Evolutionary conservation across 2,329 filamentous ascomycete species (phyloP).

Genomic region (Dothideomycetes sp.): DNA sequence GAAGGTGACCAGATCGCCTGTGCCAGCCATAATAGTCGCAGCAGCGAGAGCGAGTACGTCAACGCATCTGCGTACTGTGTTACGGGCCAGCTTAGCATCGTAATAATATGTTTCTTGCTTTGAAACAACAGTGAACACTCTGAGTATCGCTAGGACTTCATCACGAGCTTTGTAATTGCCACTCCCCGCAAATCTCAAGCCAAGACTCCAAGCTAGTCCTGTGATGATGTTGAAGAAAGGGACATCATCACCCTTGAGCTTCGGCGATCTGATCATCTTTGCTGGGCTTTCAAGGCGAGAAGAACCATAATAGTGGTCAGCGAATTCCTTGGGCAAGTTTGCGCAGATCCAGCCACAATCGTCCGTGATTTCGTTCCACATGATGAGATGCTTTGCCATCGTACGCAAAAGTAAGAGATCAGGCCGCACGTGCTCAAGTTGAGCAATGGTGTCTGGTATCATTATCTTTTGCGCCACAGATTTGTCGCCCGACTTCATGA

Average conservation of each 20-base stretch:
- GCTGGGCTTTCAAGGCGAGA: background rate
- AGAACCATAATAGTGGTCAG: slow-evolving; percentile 5
- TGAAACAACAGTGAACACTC: slow-evolving; percentile 30
- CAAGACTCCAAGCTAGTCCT: slow-evolving; percentile 65
- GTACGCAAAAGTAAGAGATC: slow-evolving; percentile 87
- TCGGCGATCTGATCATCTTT: slow-evolving; percentile 7
- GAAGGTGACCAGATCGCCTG: slow-evolving; percentile 76
- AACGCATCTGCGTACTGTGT: slow-evolving; percentile 81
- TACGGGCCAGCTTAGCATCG: slow-evolving; percentile 72
- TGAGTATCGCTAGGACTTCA: slow-evolving; percentile 71
- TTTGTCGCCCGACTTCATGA: slow-evolving; percentile 90
- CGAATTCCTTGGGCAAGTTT: slow-evolving; percentile 59
- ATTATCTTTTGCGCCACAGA: slow-evolving; percentile 85
- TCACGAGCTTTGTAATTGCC: slow-evolving; percentile 60
- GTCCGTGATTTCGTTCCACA: slow-evolving; percentile 68
- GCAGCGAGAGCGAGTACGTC: slow-evolving; percentile 74
- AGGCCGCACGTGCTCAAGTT: slow-evolving; percentile 92
- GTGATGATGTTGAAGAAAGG: slow-evolving; percentile 88
- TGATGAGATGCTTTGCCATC: slow-evolving; percentile 77
- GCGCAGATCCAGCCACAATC: slow-evolving; percentile 63
- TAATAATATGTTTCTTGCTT: slow-evolving; percentile 41
- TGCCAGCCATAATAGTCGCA: slow-evolving; percentile 90
- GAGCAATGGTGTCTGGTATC: slow-evolving; percentile 76
- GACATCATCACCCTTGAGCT: slow-evolving; percentile 69
- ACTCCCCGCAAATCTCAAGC: slow-evolving; percentile 35